Conservation (phyloP, 116 monocot species). For the Phalaenopsis hybrid region DNA sequence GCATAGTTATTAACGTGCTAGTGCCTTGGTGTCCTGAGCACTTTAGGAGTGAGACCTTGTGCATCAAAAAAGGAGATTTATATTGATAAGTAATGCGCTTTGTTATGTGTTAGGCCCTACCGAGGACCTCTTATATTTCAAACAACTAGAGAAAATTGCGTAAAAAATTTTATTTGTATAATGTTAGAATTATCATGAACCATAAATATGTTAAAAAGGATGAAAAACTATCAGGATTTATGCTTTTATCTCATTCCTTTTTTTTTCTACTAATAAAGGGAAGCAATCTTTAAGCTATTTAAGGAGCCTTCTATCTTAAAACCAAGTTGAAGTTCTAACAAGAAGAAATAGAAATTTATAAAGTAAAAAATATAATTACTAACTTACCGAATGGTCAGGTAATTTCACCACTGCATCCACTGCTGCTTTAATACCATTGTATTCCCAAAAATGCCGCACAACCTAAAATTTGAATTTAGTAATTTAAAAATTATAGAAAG, state of each 20-base stretch:
- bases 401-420: conserved; percentile 67
- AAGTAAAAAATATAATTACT: conserved; percentile 31
- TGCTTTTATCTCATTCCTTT: background rate
- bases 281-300: background rate
- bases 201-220: background rate
- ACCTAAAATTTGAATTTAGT: conserved; percentile 31
- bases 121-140: background rate
- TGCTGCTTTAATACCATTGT: conserved; percentile 70
- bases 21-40: too few species aligned
- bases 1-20: too few species aligned
- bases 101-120: background rate
- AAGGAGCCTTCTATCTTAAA: too few species aligned
- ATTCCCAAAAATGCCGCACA: conserved; percentile 75
- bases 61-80: too few species aligned
- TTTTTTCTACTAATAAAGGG: background rate
- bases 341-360: background rate
- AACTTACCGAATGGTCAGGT: conserved; percentile 71
- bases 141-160: background rate
- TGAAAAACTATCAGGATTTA: background rate
- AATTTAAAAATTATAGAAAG: background rate
- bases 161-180: background rate
- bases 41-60: too few species aligned
- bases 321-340: too few species aligned
- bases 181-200: background rate
- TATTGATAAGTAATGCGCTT: too few species aligned